These are phyloP conservation scores for Stagonosporopsis vannaccii DNA, from an alignment of 2,329 filamentous ascomycete genomes.

Conservation along the genomic window DNA sequence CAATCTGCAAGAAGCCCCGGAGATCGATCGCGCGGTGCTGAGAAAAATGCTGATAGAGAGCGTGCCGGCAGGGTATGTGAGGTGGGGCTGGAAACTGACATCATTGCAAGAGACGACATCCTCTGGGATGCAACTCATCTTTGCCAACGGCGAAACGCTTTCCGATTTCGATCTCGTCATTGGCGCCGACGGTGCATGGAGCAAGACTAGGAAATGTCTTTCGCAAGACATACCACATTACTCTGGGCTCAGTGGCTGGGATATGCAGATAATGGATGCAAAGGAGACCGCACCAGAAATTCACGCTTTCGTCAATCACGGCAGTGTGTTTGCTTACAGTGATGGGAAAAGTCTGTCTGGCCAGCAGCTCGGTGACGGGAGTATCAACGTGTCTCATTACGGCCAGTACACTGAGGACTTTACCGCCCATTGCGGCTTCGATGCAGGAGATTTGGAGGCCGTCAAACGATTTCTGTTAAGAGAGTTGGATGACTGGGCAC, in stretches of 20 bases:
- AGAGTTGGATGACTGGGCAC: constrained; percentile 42
- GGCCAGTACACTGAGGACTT: constrained; percentile 33
- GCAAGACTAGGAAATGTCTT: constrained; percentile 47
- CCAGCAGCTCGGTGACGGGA: constrained; percentile 46
- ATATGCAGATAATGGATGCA: constrained; percentile 40
- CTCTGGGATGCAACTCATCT: constrained; percentile 27
- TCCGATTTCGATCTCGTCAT: constrained; percentile 53
- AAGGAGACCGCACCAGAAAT: constrained; percentile 35
- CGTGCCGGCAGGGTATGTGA: constrained; percentile 30
- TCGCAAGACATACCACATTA: constrained; percentile 45
- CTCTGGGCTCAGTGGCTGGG: constrained; percentile 46
- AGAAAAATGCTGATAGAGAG: constrained; percentile 33
- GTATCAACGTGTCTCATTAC: constrained; percentile 39
- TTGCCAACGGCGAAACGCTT: constrained; percentile 37
- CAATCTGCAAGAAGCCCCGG: constrained; percentile 29
- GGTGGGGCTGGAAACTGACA: constrained; percentile 33
- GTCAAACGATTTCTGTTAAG: constrained; percentile 28
- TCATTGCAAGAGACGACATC: constrained; percentile 22
- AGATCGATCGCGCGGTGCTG: constrained; percentile 36
- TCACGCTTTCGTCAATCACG: constrained; percentile 45
- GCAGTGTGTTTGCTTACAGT: constrained; percentile 39
- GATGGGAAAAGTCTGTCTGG: constrained; percentile 38
- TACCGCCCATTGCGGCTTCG: constrained; percentile 26
- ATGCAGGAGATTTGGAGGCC: constrained; percentile 27
- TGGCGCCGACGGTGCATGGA: constrained; percentile 56